Conservation (phyloP, 2,329 filamentous ascomycete genomes). For the Fusarium verticillioides region DNA sequence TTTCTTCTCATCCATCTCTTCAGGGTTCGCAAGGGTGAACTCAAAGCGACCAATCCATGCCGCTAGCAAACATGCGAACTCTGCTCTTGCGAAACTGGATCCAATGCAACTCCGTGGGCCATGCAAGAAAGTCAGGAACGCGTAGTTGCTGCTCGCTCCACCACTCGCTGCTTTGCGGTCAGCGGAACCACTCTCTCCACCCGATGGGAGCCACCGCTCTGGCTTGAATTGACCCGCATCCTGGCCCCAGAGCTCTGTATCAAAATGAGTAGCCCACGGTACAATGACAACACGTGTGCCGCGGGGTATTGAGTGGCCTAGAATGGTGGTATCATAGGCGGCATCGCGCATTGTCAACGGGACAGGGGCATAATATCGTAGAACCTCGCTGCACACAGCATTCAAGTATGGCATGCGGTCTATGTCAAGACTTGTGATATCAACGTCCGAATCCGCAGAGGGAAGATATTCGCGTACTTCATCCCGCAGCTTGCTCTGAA, state of each 20-base stretch:
- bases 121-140: conserved; percentile 84
- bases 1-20: conserved; percentile 73
- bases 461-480: conserved; percentile 74
- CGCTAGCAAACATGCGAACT: conserved; percentile 86
- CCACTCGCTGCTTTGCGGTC: conserved; percentile 67
- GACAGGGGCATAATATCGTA: conserved; percentile 79
- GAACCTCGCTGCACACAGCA: conserved; percentile 80
- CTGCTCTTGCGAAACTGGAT: conserved; percentile 80
- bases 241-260: conserved; percentile 76
- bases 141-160: conserved; percentile 79
- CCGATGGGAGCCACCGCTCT: conserved; percentile 74
- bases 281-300: conserved; percentile 75
- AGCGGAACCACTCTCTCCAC: conserved; percentile 48
- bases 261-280: conserved; percentile 76
- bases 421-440: conserved; percentile 62
- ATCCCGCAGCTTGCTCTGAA: conserved; percentile 73
- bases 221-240: conserved; percentile 82
- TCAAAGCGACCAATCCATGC: conserved; percentile 80
- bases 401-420: conserved; percentile 83
- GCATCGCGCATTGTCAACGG: conserved; percentile 76
- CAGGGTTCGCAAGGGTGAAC: conserved; percentile 65
- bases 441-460: conserved; percentile 50
- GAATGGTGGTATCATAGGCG: conserved; percentile 71
- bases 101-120: conserved; percentile 90
- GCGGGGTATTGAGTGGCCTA: conserved; percentile 73